Base-by-base conservation (phyloP, 371 early-diverging fungal species). In the Mucor irregularis region DNA sequence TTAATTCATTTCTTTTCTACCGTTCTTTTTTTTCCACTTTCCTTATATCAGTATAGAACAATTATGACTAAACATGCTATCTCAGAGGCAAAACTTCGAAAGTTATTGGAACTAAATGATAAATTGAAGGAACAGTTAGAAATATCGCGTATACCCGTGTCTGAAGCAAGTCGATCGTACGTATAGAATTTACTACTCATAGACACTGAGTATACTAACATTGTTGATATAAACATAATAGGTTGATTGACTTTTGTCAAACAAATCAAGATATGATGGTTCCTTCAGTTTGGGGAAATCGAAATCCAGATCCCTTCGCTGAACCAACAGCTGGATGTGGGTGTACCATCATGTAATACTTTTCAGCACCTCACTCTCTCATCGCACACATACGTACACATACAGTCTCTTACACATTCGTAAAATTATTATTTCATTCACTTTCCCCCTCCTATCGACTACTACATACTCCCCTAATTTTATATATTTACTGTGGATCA, bases 111-210 rank as follows among this genome's bases (percentile, higher is more conserved):
- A 35, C 38, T 70, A 29, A 76, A 76, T 53, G 76, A 73, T n/a
- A 72, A 68, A 55, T 47, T 76, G 38, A 73, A 73, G 59, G 76
- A 76, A 29, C 76, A 76, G 17, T 54, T 76, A 24, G 76, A 76
- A 54, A 73, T 76, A 33, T 64, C 61, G 43, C 76, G 76, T 51
- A 68, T 76, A 38, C 76, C 76, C 4, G 61, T 76, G 11, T 76
- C 76, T 28, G 76, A 76, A 62, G 76, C 76, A 21, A 76, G 73
- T 62, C 68, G 73, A 43, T 76, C 76, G 76, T 76, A 76, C 68
- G 73, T 62, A 17, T 16, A 10, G 6, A 6, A 24, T 40, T n/a
- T n/a, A n/a, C n/a, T n/a, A n/a, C n/a, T n/a, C n/a, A n/a, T 28
- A 8, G 22, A 22, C 4, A 16, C 28, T 25, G 17, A 24, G 4